phyloP scores from a whole-genome alignment of 257 asterid genomes.

The Cinchona pubescens region DNA sequence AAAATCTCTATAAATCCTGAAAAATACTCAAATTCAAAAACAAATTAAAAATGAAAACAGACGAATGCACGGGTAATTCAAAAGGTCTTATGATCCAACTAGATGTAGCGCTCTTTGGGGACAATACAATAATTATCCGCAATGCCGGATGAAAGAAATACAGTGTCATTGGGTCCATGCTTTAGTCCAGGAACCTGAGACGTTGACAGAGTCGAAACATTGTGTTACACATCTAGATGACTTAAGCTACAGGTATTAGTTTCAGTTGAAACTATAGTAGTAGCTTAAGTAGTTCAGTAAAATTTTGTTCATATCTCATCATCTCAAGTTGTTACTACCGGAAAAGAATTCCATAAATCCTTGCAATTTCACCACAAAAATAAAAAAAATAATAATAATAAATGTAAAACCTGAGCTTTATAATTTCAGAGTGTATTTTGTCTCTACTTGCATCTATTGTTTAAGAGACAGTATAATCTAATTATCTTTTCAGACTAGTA shows the following conservation, averaged over 20 bases:
- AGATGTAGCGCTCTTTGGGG: background rate
- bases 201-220: slow-evolving; percentile 42
- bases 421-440: too few relatives aligned
- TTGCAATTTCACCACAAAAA: background rate
- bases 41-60: background rate
- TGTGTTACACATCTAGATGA: too few relatives aligned
- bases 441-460: background rate
- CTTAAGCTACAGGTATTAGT: background rate
- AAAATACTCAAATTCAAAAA: background rate
- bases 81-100: background rate
- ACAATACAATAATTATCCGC: slow-evolving; percentile 81
- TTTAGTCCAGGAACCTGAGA: slow-evolving; percentile 76
- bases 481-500: too few relatives aligned
- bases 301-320: too few relatives aligned
- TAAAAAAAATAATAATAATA: background rate
- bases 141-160: slow-evolving; percentile 83
- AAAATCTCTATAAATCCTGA: slow-evolving; percentile 55
- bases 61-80: background rate
- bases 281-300: too few relatives aligned
- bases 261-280: too few relatives aligned
- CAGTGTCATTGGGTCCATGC: slow-evolving; percentile 86
- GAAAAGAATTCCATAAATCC: too few relatives aligned
- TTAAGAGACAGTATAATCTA: background rate
- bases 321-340: background rate
- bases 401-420: too few relatives aligned